Conservation (phyloP, 805 yeast species). For the Starmera amethionina region DNA sequence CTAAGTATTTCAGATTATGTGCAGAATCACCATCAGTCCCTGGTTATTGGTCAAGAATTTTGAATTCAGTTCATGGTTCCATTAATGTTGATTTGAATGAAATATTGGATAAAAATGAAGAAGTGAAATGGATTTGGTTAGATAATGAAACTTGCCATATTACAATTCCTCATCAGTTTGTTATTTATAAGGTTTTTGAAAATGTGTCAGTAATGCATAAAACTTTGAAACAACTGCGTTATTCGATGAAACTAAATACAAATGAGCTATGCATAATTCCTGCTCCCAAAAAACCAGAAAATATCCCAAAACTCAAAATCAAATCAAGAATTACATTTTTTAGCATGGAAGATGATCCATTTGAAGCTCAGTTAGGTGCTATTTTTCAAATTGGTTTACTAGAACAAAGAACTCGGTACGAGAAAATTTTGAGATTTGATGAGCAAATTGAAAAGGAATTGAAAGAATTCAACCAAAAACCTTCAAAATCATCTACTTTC, state of each 20-base stretch:
- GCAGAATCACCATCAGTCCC: conserved; percentile 42
- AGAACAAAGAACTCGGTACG: conserved; percentile 56
- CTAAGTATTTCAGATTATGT: conserved; percentile 31
- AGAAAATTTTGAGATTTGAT: conserved; percentile 36
- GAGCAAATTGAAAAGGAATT: conserved; percentile 15
- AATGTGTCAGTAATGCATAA: conserved; percentile 61
- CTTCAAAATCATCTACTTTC: conserved; percentile 3
- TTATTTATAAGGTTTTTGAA: conserved; percentile 73
- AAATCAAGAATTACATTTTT: conserved; percentile 48
- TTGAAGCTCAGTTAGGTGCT: conserved; percentile 63
- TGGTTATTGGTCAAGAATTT: conserved; percentile 39
- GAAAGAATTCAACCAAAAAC: conserved; percentile 3
- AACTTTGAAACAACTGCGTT: conserved; percentile 48
- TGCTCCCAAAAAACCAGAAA: conserved; percentile 26
- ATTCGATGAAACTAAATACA: conserved; percentile 35
- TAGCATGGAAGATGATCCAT: conserved; percentile 80
- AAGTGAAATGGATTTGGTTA: conserved; percentile 28
- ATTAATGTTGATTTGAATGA: conserved; percentile 21
- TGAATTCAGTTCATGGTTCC: conserved; percentile 27
- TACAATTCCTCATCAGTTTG: conserved; percentile 62
- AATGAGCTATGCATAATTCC: conserved; percentile 29
- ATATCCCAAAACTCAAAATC: conserved; percentile 49
- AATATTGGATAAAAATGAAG: conserved; percentile 15
- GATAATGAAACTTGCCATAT: conserved; percentile 35
- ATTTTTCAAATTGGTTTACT: conserved; percentile 54